Evolutionary conservation across 108 stramenopile genomes (phyloP), one percentile per base, ranked within the genome.

Genomic region (Skeletonema tropicum): DNA sequence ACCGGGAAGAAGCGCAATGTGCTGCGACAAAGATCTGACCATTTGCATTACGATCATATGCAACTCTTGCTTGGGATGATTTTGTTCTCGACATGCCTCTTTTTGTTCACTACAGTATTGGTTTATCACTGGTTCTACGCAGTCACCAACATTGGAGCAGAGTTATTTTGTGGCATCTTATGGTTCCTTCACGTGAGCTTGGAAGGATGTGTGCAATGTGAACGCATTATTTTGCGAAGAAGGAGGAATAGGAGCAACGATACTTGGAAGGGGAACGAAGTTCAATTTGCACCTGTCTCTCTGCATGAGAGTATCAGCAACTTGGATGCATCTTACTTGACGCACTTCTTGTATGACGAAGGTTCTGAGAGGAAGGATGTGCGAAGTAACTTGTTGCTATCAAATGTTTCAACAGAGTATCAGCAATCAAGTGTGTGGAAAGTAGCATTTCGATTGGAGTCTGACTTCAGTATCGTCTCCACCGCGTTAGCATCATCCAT

Each of bases 1-100:
- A 83, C 93, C n/a, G 97, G 95, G n/a, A 92, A 89, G 73, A 97
- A 97, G 73, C 71, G 77, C 23, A 97, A 97, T 73, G 57, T 92
- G 13, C 49, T 97, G 38, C 88, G 97, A 10, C 78, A 79, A 31
- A 88, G 97, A 48, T 90, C 91, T 7, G 97, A 97, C 70, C 80
- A 92, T 14, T 87, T 91, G 84, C 58, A 92, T 52, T 96, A 94
- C 67, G 96, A 97, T 83, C 81, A 85, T 31, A 90, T 85, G 79
- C 94, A 94, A 70, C 70, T 95, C 11, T 64, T 96, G 36, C 75
- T 96, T 10, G 97, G 97, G 30, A 95, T 88, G 36, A 87, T 97
- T 33, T 63, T 91, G 5, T 96, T 97, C 73, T 83, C 92, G 15
- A 81, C 91, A n/a, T 83, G 90, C 36, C 58, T 95, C 6, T 96